Evolutionary conservation across 164 flowering plant species (phyloP), one percentile per base, ranked within the genome.

Genomic region (Piper longum): DNA sequence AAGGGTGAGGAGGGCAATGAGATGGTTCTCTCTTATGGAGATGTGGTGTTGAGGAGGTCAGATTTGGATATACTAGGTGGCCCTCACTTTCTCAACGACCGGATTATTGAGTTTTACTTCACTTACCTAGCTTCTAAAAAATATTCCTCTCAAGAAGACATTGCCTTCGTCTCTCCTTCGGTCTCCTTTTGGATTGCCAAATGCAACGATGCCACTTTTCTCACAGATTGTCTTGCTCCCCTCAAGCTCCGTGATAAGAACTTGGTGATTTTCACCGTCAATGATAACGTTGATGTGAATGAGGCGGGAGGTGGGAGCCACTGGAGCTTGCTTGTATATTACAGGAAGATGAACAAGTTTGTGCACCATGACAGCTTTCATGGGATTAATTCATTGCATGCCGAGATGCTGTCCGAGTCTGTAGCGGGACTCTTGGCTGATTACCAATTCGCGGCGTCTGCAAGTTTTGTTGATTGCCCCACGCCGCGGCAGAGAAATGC

Each of bases 71-170:
- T 92, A 60, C 91, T 88, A 2, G 71, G 77, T 16, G 87, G 90
- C 36, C 87, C 82, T 14, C 52, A 73, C 59, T 90, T 66, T 64
- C 84, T 93, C 12, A 93, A 93, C 66, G 98, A 90, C 61, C 86
- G 89, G n/a, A 80, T 88, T 51, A 84, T 93, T 5, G 96, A 88
- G 70, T 93, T 93, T 69, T 90, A 85, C 61, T 83, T 90, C 68
- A 84, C 85, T 66, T 81, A 79, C 67, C 85, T 93, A 3, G 62
- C 78, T 56, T 72, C 95, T 16, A 42, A 59, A 26, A 26, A 26
- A 64, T 72, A 64, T 66, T 60, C 83, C 56, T 75, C 88, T 3
- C 57, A 80, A 36, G 83, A 80, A 40, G 76, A 83, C 52, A 72
- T 26, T 26, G 36, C 81, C 9, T 77, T 93, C n/a, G 81, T 83